Base-by-base conservation (phyloP, 2,329 filamentous ascomycete species). In the Metarhizium robertsii region DNA sequence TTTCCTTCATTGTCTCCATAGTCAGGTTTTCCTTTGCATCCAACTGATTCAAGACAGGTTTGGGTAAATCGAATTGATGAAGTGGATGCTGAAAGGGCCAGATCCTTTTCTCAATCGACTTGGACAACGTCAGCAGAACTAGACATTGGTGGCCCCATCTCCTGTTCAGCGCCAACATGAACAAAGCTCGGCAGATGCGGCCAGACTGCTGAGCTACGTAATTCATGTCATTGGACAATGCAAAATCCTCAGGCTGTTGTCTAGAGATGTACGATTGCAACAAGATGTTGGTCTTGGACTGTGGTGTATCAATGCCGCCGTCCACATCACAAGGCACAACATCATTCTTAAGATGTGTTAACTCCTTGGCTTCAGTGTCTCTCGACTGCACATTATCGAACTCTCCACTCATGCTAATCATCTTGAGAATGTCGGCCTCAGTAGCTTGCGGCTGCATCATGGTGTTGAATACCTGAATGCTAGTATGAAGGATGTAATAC, bases 341-440 rank as follows among this genome's bases (percentile, higher is more conserved):
- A 38, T 91, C 84, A 0, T 88, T 76, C 60, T 83, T 84, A 53
- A 99, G 78, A 25, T 82, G 79, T 18, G 79, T 79, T n/a, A 99
- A 77, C 69, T 99, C 95, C 64, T 92, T 88, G 55, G 87, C 86
- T 71, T 99, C 95, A 53, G 76, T 94, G 55, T 99, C 94, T 59
- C 95, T 80, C 5, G 88, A 91, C 67, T 96, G 92, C 46, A 99
- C 89, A 61, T 99, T 96, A 73, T 97, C 91, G 63, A 99, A 99
- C 69, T 99, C 94, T 61, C 92, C 91, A 68, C 92, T 96, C 88
- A 94, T 91, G 62, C 90, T 92, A 66, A 99, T 91, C 91, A 99
- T 97, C 66, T 88, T 89, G 54, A 99, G 76, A 50, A 96, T 86
- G 66, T 99, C 94, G 6, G 91, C 91, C 71, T 99, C 94, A 0